Base-by-base conservation (phyloP, 805 yeast species). In the Cyberlindnera xylosilytica region DNA sequence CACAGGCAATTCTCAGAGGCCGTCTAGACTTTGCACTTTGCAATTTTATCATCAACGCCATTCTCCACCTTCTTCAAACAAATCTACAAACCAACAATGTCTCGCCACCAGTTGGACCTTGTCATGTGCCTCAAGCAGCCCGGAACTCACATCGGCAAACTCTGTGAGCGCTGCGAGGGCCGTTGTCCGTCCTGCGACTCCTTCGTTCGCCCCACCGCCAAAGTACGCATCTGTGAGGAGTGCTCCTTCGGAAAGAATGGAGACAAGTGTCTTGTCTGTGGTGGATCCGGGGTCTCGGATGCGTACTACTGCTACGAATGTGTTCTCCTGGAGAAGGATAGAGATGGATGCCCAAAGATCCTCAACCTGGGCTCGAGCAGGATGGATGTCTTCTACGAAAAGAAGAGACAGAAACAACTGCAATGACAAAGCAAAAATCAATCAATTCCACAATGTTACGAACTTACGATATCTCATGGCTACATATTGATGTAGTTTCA, bases 311-410 rank as follows among this genome's bases (percentile, higher is more conserved):
- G 98, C 57, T 72, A 76, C 49, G 96, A 88, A 58, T 90, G 98
- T 62, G 90, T 88, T 5, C 58, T 76, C 37, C 57, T 76, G 31
- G 97, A 89, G 57, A 80, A 79, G 55, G 87, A 86, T 57, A 68
- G 96, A 34, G 97, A 90, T 60, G 98, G 98, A 1, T 90, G 98
- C 66, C 97, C 97, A 1, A 75, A 82, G 52, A 78, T 90, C 40
- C 61, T 83, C 15, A 90, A 88, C 56, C 68, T 88, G 36, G 97
- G 97, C 8, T 76, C 87, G n/a, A 76, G 79, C 39, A 74, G 79
- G 56, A 70, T 81, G 4, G 95, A 85, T 51, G 67, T 72, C 62
- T 77, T 77, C 53, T 82, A 73, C 52, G 85, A 82, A 50, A 73
- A 72, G 61, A 74, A 73, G 57, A 70, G 67, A 36, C 55, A 50